Base-by-base conservation (phyloP, 1,284 basidiomycete species). In the Tilletia setariae region DNA sequence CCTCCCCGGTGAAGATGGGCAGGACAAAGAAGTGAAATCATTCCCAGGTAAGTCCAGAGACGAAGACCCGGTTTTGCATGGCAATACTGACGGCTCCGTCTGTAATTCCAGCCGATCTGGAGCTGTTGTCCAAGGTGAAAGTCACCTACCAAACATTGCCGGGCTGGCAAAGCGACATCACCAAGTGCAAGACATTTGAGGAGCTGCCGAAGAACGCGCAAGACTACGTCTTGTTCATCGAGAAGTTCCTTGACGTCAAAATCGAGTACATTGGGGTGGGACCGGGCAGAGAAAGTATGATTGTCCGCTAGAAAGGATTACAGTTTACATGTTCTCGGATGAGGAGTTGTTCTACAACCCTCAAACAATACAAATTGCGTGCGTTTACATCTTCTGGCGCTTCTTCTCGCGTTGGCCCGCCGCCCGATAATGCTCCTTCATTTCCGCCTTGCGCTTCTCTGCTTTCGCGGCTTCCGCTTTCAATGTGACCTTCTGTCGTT, bases 231-330 rank as follows among this genome's bases (percentile, higher is more conserved):
- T 87, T 88, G 74, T 97, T 91, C 81, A 92, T 98, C 76, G 94
- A 98, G 84, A 79, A 88, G 51, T 91, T 87, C 83, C 84, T 93
- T 23, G 87, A 86, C n/a, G 89, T 92, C 40, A 90, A 89, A 67
- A 86, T 98, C 71, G 90, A 91, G 83, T 96, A 91, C 90, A 93
- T 96, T 73, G 94, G 94, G 6, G 89, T 94, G 32, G 93, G 93
- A 0, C 91, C 93, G 3, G 91, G 86, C 30, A 84, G 93, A 67
- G 89, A 92, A 73, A 89, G 88, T 70, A 94, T 94, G 93, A 80
- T 93, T 62, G 28, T 21, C 35, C 70, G 69, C 61, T 71, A 42
- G 53, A 56, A 56, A 23, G 51, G 21, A 59, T 59, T 59, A 28
- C 53, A 49, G 47, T 25, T n/a, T 49, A 25, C 23, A 49, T 49